Evolutionary conservation across 306 rosid species (phyloP), one percentile per base, ranked within the genome.

Genomic region (Prinsepia uniflora): DNA sequence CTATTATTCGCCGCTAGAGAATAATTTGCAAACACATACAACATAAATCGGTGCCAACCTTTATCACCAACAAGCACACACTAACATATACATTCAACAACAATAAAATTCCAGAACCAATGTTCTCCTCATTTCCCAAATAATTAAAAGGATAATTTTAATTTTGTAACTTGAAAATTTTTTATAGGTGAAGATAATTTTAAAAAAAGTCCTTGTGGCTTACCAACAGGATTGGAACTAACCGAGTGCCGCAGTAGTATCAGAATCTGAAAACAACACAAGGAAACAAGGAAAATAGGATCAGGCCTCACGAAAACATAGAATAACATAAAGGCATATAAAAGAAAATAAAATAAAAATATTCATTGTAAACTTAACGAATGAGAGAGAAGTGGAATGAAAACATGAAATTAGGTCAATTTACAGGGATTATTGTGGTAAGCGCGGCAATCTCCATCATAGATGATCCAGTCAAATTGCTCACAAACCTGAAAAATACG

Each of bases 391-490:
- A 8, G 15, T 3, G 6, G 11, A 10, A 52, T 10, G 3, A 40
- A 34, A 65, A 66, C 59, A 5, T 1, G 9, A 20, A 48, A 48
- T 22, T 58, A 17, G n/a, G 30, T 7, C 11, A 10, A 71, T 54
- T 48, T 78, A 83, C 87, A 45, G 87, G 81, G 57, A 81, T 68
- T 40, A 78, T 56, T 0, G 90, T 67, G 54, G 83, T 65, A 50
- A 83, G 68, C 7, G 75, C 87, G 2, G 81, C 70, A 57, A 92
- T 65, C 83, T 94, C 96, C 56, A 84, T 77, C 80, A 94, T 76
- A n/a, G 86, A 83, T 10, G 90, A 81, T 63, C 90, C 88, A 13
- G 62, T 83, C 90, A 86, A 79, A 75, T 83, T 83, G 83, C 86
- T 86, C n/a, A 86, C 88, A 18, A 86, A 85, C 76, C 90, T 85